Conservation (phyloP, 148 eudicot species). For the Polygonum maritimum region DNA sequence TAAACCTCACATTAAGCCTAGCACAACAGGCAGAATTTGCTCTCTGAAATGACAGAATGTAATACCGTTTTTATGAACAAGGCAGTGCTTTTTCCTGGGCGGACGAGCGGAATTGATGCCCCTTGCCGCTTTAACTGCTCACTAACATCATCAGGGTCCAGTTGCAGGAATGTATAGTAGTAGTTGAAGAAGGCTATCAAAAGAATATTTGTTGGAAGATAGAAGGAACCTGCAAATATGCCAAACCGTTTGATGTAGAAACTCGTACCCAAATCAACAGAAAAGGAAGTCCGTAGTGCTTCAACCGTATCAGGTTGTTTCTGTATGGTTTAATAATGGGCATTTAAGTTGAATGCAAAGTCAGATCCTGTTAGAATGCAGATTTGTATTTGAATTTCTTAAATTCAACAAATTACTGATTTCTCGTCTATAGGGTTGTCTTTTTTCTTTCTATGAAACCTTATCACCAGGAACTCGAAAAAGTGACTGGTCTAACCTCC, state of each 20-base stretch:
- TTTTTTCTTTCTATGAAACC: background rate
- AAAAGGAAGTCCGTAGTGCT: background rate
- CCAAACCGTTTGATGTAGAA: background rate
- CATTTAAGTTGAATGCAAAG: background rate
- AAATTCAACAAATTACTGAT: background rate
- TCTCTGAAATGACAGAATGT: background rate
- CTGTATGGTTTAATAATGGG: background rate
- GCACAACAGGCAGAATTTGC: no score
- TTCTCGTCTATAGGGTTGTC: background rate
- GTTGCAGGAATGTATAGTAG: constrained; percentile 90
- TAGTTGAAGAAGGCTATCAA: constrained; percentile 94
- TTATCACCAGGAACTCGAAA: background rate
- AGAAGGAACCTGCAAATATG: constrained; percentile 56
- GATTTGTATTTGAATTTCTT: background rate
- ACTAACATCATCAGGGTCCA: constrained; percentile 97
- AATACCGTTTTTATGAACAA: constrained; percentile 73
- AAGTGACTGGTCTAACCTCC: constrained; percentile 50
- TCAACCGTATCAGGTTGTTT: background rate
- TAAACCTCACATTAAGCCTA: background rate
- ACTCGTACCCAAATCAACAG: background rate
- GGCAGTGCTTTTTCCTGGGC: constrained; percentile 95
- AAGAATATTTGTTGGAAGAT: constrained; percentile 77
- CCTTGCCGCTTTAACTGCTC: constrained; percentile 98
- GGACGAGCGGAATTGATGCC: constrained; percentile 93
- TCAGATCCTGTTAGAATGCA: background rate